Base-by-base conservation (phyloP, 2,329 filamentous ascomycete species). In the Cercospora beticola region DNA sequence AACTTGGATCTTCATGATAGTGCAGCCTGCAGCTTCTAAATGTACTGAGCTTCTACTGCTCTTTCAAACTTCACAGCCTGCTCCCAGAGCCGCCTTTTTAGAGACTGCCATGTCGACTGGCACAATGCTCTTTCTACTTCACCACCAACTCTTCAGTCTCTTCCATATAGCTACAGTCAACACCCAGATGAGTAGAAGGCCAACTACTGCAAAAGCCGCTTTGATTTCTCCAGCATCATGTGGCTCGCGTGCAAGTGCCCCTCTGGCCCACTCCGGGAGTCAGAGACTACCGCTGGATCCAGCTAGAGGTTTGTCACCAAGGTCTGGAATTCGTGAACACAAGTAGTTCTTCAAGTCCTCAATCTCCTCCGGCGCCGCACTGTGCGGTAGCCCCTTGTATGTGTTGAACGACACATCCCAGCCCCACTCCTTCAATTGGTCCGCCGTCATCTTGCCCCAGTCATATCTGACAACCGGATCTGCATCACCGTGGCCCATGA, bases 401-500 rank as follows among this genome's bases (percentile, higher is more conserved):
- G 88, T 86, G 78, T 90, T 90, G 81, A 95, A 90, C 10, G 90
- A 87, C 5, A 95, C 90, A 65, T 90, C 85, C 79, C 89, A 90
- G 0, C 92, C 92, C 79, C 90, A 81, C 46, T 87, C 85, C 79
- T 88, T 89, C 62, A 98, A 81, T 68, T 85, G 78, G 49, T 92
- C 85, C 3, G 86, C 87, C 26, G 91, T 93, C 80, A 84, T 79
- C 78, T 87, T 81, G 14, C 92, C 94, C 80, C 91, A 90, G 66
- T 86, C 82, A 54, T 89, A 86, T 73, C 84, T 86, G 8, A 97
- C 91, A 3, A 97, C 82, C 14, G 85, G 85, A 79, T 99, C 94
- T 0, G 81, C 82, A 70, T 89, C 86, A n/a, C 95, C 95, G 75
- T 98, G 95, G 12, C 87, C 93, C 89, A 97, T 91, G 80, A 95